Evolutionary conservation across 2,329 filamentous ascomycete genomes (phyloP), one percentile per base, ranked within the genome.

Genomic region (Cryphonectria naterciae): DNA sequence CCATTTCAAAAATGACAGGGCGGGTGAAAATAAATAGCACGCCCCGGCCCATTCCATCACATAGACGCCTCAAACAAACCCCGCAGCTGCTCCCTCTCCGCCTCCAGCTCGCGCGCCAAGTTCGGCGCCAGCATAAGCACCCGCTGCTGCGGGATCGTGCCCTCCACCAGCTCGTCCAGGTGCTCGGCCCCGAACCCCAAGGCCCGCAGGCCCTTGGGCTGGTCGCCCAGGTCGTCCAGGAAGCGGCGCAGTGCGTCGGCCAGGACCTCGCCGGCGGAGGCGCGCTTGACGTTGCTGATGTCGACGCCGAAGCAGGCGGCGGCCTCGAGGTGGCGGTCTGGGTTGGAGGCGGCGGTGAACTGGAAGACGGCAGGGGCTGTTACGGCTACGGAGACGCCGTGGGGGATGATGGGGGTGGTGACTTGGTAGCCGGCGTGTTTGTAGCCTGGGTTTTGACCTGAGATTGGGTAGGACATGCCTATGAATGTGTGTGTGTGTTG

Each of bases 401-500:
- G 96, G 0, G 96, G 96, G 77, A 99, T 98, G 76, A 99, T 92
- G 13, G 93, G 89, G 41, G 86, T 80, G 37, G 88, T 82, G 10
- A 97, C 90, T 1, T 91, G 84, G 80, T 99, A 99, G n/a, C 96
- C 96, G 0, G 87, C 81, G 79, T 99, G 96, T 77, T 90, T 91
- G 83, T 98, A 98, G 6, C 92, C 91, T 0, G 93, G 93, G 79
- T 99, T 99, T 79, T 98, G 95, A 41, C 94, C 93, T 0, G 94
- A 97, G 78, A 99, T 97, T 25, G 96, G 96, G 78, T 99, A 99
- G 35, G 93, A 97, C 95, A 99, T 98, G 79, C 95, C 88, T 90
- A 70, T 22, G n/a, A 15, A 17, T 46, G 43, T 22, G 43, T 22
- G 43, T 46, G 43, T 46, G 17, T 46, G 41, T 7, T 35, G 41